Percentiles rank a stretch among this genome's conserved stretches.
Evolutionary conservation across 2,329 filamentous ascomycete genomes (phyloP).

Genomic region (Chaetomium globosum): DNA sequence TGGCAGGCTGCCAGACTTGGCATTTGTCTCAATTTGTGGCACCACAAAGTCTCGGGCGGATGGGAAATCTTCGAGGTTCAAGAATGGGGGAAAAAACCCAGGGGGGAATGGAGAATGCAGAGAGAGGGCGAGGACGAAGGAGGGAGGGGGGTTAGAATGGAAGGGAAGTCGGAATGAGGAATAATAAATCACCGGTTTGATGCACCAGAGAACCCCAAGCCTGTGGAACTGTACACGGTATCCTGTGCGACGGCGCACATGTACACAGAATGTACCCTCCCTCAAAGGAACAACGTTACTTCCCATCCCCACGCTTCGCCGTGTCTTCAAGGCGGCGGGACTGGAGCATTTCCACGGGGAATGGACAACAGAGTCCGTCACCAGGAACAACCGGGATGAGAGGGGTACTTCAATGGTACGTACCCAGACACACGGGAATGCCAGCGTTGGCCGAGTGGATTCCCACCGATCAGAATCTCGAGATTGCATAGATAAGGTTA

Average conservation of each 20-base stretch:
- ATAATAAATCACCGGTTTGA: neutral
- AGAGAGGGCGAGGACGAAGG: neutral
- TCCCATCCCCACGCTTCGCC: neutral
- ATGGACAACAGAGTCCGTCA: neutral
- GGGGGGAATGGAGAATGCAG: neutral
- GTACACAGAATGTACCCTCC: neutral
- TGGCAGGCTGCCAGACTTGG: neutral
- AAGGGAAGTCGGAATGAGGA: neutral
- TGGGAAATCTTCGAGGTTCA: neutral
- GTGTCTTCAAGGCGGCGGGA: neutral
- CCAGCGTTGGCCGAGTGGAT: conserved; percentile 5
- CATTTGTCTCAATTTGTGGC: neutral
- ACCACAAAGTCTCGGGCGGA: neutral
- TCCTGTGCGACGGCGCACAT: neutral
- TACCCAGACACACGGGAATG: neutral
- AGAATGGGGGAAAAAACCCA: neutral
- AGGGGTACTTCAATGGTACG: neutral
- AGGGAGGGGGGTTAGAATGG: neutral
- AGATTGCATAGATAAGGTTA: conserved; percentile 19
- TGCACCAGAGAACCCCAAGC: neutral
- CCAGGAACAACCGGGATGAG: neutral
- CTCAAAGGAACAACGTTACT: neutral
- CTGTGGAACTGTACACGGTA: neutral
- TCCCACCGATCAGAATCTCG: neutral
- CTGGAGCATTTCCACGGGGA: neutral